phyloP scores from a whole-genome alignment of 2,329 filamentous ascomycete genomes.

The Penicillium sp. region DNA sequence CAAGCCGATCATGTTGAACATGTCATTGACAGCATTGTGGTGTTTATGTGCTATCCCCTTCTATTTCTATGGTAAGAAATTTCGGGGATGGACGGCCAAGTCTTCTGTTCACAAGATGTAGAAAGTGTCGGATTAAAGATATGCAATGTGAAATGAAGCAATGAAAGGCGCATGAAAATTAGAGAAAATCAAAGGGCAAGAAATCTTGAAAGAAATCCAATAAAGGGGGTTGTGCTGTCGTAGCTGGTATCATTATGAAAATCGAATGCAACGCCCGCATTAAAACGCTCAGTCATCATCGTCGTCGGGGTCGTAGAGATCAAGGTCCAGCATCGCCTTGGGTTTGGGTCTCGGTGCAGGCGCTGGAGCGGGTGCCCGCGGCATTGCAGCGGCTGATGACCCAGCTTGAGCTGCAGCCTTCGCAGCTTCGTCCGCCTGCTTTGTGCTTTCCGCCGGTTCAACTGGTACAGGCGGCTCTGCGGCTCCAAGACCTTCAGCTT shows the following conservation, averaged over 20 bases:
- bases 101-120: constrained; percentile 57
- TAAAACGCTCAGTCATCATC: constrained; percentile 38
- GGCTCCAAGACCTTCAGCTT: constrained; percentile 56
- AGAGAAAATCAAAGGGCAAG: not conserved
- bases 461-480: constrained; percentile 42
- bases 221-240: constrained; percentile 2
- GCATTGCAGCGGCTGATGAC: constrained; percentile 20
- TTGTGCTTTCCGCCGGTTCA: constrained; percentile 36
- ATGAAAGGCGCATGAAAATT: not conserved
- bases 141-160: not conserved
- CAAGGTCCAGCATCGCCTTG: constrained; percentile 44
- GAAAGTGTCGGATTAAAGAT: not conserved
- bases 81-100: constrained; percentile 56
- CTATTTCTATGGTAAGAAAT: constrained; percentile 59
- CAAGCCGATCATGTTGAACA: constrained; percentile 61
- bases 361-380: constrained; percentile 13
- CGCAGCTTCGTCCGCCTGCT: constrained; percentile 33
- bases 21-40: constrained; percentile 53
- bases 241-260: constrained; percentile 22
- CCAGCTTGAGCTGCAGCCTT: constrained; percentile 35
- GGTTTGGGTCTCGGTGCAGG: constrained; percentile 37
- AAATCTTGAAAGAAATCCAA: not conserved
- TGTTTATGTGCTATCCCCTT: constrained; percentile 56
- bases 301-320: constrained; percentile 48
- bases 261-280: constrained; percentile 8